Conservation (phyloP, 371 early-diverging fungal species). For the Mortierella polycephala region DNA sequence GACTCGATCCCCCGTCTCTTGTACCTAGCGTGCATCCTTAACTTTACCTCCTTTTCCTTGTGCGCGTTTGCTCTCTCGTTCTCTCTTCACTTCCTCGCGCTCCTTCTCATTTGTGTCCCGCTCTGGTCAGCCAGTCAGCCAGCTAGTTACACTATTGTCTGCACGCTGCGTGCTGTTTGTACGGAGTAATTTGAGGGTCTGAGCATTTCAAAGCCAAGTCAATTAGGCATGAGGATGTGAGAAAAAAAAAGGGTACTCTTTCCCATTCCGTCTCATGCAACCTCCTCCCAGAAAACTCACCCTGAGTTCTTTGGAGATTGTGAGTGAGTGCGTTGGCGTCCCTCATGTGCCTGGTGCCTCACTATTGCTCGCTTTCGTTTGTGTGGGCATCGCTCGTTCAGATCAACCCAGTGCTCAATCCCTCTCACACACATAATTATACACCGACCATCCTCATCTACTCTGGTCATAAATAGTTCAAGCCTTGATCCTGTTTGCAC, state of each 20-base stretch:
- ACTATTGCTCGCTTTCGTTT: constrained; percentile 2
- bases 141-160: too few relatives aligned
- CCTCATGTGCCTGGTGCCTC: constrained; percentile 15
- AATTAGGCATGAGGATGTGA: too few relatives aligned
- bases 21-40: constrained; percentile 12
- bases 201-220: too few relatives aligned
- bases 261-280: too few relatives aligned
- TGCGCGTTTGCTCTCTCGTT: background rate
- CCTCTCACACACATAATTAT: background rate
- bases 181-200: too few relatives aligned
- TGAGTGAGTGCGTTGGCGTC: too few relatives aligned
- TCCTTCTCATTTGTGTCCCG: too few relatives aligned
- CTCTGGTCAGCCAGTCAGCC: too few relatives aligned
- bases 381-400: constrained; percentile 1
- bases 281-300: too few relatives aligned
- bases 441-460: background rate
- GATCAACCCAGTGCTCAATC: constrained; percentile 8
- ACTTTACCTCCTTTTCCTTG: constrained; percentile 18
- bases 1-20: constrained; percentile 5
- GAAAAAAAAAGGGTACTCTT: too few relatives aligned
- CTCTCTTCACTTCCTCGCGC: background rate
- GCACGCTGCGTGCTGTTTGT: too few relatives aligned
- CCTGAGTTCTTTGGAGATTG: too few relatives aligned
- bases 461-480: constrained; percentile 11
- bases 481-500: background rate